Evolutionary conservation across 768 basidiomycete genomes (phyloP), one percentile per base, ranked within the genome.

Genomic region (Mycena rosella): DNA sequence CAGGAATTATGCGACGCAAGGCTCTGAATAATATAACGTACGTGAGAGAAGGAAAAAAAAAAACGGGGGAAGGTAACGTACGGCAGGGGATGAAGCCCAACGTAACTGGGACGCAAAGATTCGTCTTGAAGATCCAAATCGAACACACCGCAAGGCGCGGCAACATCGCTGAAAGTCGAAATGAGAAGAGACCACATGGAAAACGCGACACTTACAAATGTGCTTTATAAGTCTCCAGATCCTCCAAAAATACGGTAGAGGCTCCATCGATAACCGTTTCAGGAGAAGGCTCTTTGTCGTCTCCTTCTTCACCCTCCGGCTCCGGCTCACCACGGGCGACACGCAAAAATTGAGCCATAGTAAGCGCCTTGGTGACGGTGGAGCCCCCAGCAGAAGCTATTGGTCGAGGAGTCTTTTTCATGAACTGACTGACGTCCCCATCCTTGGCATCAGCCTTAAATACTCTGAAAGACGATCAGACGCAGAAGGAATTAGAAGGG

Each of bases 171-270:
- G 20, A 18, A 8, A 17, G 13, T 9, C 3, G 11, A 49, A 10
- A 18, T 7, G 49, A 29, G 4, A 20, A 17, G 44, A n/a, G n/a
- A n/a, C n/a, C n/a, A n/a, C n/a, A 4, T 6, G 24, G 26, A 4
- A 48, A 14, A 11, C 10, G 10, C 26, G 47, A 27, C 14, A 38
- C 47, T 10, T 5, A 60, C 59, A 15, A 60, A 18, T 38, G 40
- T 1, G 48, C 17, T 20, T 40, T 60, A 26, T 60, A 60, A 1
- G 47, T 51, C 26, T 60, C 59, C 7, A 60, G 5, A 20, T 51
- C 48, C 22, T 60, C 59, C 18, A 60, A 24, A 34, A 60, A 60
- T 4, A 60, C 48, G 3, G 59, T n/a, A 0, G 38, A 30, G 6
- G 24, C 5, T 57, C 40, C 15, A 13, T 45, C 17, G 42, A 22